These are phyloP conservation scores for Moricandia moricandioides DNA, from an alignment of 345 rosid species.

Conservation along the genomic window DNA sequence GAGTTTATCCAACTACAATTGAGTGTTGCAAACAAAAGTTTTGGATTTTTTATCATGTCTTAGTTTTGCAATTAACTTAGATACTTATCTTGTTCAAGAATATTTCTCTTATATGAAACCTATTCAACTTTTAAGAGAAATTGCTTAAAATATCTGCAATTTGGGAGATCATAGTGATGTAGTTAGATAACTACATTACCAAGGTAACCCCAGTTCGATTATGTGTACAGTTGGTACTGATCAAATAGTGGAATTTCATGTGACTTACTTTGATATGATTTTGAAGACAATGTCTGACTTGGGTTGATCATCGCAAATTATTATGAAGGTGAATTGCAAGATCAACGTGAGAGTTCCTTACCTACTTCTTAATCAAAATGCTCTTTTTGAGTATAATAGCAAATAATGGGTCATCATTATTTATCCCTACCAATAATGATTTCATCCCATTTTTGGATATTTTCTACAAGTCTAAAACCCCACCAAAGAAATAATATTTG, in stretches of 20 bases:
- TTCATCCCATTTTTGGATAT: slow-evolving; percentile 26
- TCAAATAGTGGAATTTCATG: neutral
- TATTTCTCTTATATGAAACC: neutral
- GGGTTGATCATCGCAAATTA: slow-evolving; percentile 1
- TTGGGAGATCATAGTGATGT: neutral
- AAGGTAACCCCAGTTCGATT: neutral
- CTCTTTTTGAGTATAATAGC: slow-evolving; percentile 17
- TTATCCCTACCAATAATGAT: slow-evolving; percentile 30
- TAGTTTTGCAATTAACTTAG: neutral
- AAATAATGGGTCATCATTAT: slow-evolving; percentile 31
- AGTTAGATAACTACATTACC: neutral
- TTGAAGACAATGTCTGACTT: slow-evolving; percentile 10
- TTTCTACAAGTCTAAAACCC: slow-evolving; percentile 11
- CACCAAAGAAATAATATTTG: slow-evolving; percentile 6
- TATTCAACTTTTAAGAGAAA: neutral
- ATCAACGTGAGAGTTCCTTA: neutral
- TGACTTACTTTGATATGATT: neutral
- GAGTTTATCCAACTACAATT: neutral
- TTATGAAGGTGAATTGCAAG: neutral
- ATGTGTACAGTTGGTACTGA: neutral
- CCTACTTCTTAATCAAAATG: slow-evolving; percentile 13
- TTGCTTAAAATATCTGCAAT: neutral
- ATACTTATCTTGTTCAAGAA: neutral
- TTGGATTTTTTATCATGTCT: neutral
- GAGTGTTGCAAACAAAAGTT: neutral